Evolutionary conservation across 345 rosid genomes (phyloP).

Genomic region (Gossypium herbaceum): DNA sequence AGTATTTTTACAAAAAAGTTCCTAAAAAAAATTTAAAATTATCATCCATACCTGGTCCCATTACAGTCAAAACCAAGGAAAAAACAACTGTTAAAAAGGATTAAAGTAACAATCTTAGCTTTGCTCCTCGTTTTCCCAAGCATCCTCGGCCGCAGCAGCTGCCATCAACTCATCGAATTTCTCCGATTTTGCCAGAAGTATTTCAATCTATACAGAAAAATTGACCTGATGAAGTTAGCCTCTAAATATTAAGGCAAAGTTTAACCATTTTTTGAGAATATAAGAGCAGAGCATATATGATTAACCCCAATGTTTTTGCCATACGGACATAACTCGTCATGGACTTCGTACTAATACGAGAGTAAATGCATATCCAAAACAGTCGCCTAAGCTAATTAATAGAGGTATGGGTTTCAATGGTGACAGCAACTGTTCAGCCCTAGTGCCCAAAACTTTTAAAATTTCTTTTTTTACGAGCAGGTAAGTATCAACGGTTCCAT

Average conservation of each 20-base stretch:
- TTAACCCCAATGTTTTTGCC: background rate
- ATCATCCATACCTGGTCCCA: no score
- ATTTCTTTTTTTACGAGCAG: background rate
- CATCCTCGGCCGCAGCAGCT: slow-evolving; percentile 53
- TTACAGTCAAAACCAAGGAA: no score
- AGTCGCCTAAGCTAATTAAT: background rate
- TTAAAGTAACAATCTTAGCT: slow-evolving; percentile 28
- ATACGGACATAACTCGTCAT: background rate
- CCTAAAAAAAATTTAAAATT: background rate
- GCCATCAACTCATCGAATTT: slow-evolving; percentile 62
- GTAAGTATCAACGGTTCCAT: background rate
- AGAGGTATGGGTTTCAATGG: background rate
- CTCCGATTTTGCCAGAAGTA: slow-evolving; percentile 52
- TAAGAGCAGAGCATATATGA: background rate
- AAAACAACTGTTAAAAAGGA: slow-evolving; percentile 6
- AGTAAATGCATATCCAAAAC: background rate
- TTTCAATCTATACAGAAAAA: slow-evolving; percentile 45
- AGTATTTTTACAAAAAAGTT: slow-evolving; percentile 23
- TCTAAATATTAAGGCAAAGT: background rate
- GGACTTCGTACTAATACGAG: background rate
- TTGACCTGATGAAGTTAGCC: slow-evolving; percentile 6
- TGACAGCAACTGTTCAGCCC: background rate
- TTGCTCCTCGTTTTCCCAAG: slow-evolving; percentile 42
- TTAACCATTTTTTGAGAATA: background rate
- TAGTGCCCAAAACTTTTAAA: background rate